Evolutionary conservation across 2,329 filamentous ascomycete species (phyloP).

Genomic region (Penicillium occitanis): DNA sequence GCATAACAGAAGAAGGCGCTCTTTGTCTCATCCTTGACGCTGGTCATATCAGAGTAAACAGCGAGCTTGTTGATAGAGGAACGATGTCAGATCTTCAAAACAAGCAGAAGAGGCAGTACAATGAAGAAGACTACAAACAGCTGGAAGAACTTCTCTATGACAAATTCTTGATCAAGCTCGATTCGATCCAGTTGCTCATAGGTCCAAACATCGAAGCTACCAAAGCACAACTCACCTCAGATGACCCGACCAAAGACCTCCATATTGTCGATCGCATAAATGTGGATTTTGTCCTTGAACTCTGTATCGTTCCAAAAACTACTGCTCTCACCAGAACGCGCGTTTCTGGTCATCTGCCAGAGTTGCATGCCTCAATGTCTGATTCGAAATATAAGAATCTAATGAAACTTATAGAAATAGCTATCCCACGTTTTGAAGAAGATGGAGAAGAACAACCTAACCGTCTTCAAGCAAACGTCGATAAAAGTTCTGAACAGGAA

Average conservation of each 20-base stretch:
- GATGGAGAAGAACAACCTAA: conserved; percentile 39
- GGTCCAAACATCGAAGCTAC: conserved; percentile 90
- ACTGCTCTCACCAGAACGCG: conserved; percentile 89
- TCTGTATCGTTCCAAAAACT: conserved; percentile 94
- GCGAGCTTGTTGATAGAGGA: conserved; percentile 88
- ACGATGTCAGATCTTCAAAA: conserved; percentile 86
- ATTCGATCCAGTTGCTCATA: conserved; percentile 93
- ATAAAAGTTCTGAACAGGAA: conserved; percentile 38
- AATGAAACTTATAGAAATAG: conserved; percentile 94
- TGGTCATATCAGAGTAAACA: conserved; percentile 91
- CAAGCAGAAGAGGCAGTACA: conserved; percentile 85
- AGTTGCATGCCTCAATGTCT: conserved; percentile 87
- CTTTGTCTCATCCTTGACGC: conserved; percentile 94
- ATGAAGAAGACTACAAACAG: conserved; percentile 80
- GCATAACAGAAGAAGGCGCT: conserved; percentile 75
- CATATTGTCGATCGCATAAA: conserved; percentile 97
- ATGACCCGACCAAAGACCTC: conserved; percentile 67
- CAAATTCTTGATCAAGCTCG: conserved; percentile 87
- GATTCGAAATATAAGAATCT: conserved; percentile 96
- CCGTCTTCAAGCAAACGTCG: conserved; percentile 27
- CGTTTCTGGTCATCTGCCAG: conserved; percentile 85
- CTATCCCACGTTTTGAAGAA: conserved; percentile 77
- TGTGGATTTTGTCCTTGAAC: conserved; percentile 93
- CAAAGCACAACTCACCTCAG: conserved; percentile 72
- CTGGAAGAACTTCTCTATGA: conserved; percentile 97